phyloP scores from a whole-genome alignment of 1,139 yeast species.

The Suhomyces bokatorum region DNA sequence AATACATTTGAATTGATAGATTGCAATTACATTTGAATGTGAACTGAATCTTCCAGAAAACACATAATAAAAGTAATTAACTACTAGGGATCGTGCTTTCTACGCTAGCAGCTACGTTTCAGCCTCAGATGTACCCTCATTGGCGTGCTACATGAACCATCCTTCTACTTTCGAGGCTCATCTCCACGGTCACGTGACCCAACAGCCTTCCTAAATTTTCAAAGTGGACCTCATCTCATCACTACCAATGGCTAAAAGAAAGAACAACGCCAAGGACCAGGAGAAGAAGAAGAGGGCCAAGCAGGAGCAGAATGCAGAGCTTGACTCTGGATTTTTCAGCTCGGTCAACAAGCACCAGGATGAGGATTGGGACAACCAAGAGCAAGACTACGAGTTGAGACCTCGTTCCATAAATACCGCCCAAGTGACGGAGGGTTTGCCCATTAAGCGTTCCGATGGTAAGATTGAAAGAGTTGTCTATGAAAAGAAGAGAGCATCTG shows the following conservation, averaged over 20 bases:
- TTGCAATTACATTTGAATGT: too few relatives aligned
- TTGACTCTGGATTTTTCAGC: slow-evolving; percentile 48
- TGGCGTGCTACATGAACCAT: too few relatives aligned
- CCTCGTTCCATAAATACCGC: slow-evolving; percentile 50
- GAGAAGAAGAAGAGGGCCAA: slow-evolving; percentile 51
- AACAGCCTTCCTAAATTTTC: neutral
- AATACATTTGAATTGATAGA: too few relatives aligned
- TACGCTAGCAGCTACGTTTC: too few relatives aligned
- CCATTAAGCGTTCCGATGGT: slow-evolving; percentile 76
- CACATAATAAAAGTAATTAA: too few relatives aligned
- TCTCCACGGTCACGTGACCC: slow-evolving; percentile 1
- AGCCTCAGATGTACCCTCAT: too few relatives aligned
- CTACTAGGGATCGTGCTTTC: too few relatives aligned
- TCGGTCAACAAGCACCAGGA: slow-evolving; percentile 18
- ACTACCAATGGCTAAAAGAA: slow-evolving; percentile 49
- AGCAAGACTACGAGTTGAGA: slow-evolving; percentile 64
- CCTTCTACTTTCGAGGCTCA: too few relatives aligned
- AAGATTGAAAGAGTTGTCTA: slow-evolving; percentile 61
- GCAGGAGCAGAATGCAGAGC: slow-evolving; percentile 46
- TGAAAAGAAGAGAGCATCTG: slow-evolving; percentile 30
- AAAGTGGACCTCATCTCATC: slow-evolving; percentile 2
- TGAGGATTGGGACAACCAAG: slow-evolving; percentile 56
- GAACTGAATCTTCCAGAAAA: too few relatives aligned
- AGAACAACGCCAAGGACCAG: slow-evolving; percentile 41
- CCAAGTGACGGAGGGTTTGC: slow-evolving; percentile 68